These are phyloP conservation scores for Vitis rupestris DNA, from an alignment of 164 flowering plant species.

Conservation along the genomic window DNA sequence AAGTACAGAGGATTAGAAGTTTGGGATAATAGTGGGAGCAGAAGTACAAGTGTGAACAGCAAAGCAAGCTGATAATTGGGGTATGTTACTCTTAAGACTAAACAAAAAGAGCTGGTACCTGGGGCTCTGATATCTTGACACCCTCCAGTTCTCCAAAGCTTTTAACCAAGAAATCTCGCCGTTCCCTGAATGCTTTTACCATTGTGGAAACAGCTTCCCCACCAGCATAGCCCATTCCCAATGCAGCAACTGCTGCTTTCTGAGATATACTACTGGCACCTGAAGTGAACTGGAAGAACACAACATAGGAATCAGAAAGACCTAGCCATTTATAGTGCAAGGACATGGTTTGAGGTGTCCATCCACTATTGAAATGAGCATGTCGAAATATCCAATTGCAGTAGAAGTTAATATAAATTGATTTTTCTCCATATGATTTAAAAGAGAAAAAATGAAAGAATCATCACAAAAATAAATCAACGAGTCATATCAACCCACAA, in stretches of 20 bases:
- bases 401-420: too few species aligned
- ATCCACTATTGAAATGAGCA: too few species aligned
- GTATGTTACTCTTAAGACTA: neutral
- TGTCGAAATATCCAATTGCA: too few species aligned
- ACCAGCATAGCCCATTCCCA: slow-evolving; percentile 89
- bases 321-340: neutral
- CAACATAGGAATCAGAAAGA: neutral
- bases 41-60: neutral
- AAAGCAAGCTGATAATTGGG: neutral
- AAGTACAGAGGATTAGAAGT: neutral
- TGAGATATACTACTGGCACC: slow-evolving; percentile 98
- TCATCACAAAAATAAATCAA: neutral
- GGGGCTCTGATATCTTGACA: slow-evolving; percentile 84
- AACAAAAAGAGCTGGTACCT: slow-evolving; percentile 40
- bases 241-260: slow-evolving; percentile 92
- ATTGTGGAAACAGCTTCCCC: slow-evolving; percentile 79
- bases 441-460: too few species aligned
- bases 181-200: slow-evolving; percentile 86
- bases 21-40: too few species aligned
- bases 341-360: too few species aligned
- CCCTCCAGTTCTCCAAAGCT: slow-evolving; percentile 70
- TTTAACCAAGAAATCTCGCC: slow-evolving; percentile 79
- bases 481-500: too few species aligned
- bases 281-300: slow-evolving; percentile 67
- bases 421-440: too few species aligned